Base-by-base conservation (phyloP, 805 yeast species). In the Sungouiella thailandica region DNA sequence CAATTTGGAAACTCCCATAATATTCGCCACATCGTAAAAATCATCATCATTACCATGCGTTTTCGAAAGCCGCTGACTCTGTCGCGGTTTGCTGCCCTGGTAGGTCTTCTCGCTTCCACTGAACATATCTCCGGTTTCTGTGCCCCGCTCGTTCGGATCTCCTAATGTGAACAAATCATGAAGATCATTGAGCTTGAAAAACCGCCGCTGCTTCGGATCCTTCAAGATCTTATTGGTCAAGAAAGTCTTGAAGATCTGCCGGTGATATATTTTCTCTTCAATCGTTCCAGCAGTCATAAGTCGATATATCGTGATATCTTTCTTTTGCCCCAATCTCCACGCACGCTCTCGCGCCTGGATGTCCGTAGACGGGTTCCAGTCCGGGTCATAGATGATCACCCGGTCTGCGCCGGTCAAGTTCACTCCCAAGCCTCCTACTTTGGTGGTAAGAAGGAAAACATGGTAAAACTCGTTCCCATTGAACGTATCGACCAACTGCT, bases 361-460 rank as follows among this genome's bases (percentile, higher is more conserved):
- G 62, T 90, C 98, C 0, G 97, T 93, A 1, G 96, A 87, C 1
- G 98, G 98, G 52, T 90, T 90, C 98, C 98, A 90, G 58, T 93
- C 97, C 0, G 98, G 98, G 51, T 90, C 98, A 54, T 74, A 90
- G 11, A 90, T 90, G 15, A 90, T 86, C 9, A 90, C 96, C 28
- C 97, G 64, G 45, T 88, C 88, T 0, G 98, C 97, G 3, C 97
- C 97, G 0, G 96, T 90, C 29, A 90, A 57, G 55, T 90, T 90
- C 2, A 90, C 85, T 14, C 98, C 98, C 25, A 93, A 63, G 0
- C 98, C 98, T 14, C 98, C 98, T 5, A 93, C 98, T 50, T 90
- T 76, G 0, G 98, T 93, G 0, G 98, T 93, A 24, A 93, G 62
- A 15, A 93, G 58, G 54, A 93, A 93, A 2, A 93, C 74, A 31